A percentile compares a stretch with the other conserved stretches of the same genome.
Evolutionary conservation across 2,329 filamentous ascomycete species (phyloP).

Genomic region (Ophiostoma sp.): DNA sequence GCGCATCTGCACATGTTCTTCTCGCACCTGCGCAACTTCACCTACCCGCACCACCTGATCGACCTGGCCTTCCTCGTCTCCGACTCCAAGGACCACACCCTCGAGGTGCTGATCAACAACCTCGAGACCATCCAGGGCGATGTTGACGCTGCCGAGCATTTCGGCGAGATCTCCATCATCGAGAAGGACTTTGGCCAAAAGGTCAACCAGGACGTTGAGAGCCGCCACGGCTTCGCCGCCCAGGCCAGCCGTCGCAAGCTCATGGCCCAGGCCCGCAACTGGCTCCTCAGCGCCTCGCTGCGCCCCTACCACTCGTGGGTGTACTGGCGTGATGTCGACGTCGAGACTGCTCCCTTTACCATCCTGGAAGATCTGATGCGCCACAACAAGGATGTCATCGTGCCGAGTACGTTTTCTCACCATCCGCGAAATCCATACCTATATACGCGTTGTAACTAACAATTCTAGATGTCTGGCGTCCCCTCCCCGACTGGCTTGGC

Average conservation of each 20-base stretch:
- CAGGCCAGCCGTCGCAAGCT: slow-evolving; percentile 90
- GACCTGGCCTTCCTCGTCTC: slow-evolving; percentile 95
- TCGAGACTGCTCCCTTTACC: slow-evolving; percentile 93
- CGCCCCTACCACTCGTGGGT: slow-evolving; percentile 94
- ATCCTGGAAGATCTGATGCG: slow-evolving; percentile 97
- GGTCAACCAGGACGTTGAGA: slow-evolving; percentile 96
- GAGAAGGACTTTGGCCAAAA: slow-evolving; percentile 99
- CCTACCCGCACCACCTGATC: slow-evolving; percentile 93
- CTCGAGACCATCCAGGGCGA: slow-evolving; percentile 75
- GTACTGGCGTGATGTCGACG: slow-evolving; percentile 74
- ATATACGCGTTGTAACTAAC: slow-evolving; percentile 7
- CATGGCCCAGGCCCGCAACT: slow-evolving; percentile 97
- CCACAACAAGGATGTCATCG: slow-evolving; percentile 97
- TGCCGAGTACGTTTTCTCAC: slow-evolving; percentile 71
- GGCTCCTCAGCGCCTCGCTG: slow-evolving; percentile 87
- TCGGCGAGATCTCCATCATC: slow-evolving; percentile 94
- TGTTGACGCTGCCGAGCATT: slow-evolving; percentile 71
- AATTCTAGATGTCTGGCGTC: slow-evolving; percentile 84
- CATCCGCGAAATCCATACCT: neutral
- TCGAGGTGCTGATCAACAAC: slow-evolving; percentile 67
- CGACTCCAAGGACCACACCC: slow-evolving; percentile 89
- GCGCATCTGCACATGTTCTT: slow-evolving; percentile 97
- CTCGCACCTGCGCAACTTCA: slow-evolving; percentile 91
- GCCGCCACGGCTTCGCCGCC: slow-evolving; percentile 91
- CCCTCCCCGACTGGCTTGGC: slow-evolving; percentile 96